Evolutionary conservation across 108 stramenopile genomes (phyloP).

Genomic region (Aurantiochytrium sp.): DNA sequence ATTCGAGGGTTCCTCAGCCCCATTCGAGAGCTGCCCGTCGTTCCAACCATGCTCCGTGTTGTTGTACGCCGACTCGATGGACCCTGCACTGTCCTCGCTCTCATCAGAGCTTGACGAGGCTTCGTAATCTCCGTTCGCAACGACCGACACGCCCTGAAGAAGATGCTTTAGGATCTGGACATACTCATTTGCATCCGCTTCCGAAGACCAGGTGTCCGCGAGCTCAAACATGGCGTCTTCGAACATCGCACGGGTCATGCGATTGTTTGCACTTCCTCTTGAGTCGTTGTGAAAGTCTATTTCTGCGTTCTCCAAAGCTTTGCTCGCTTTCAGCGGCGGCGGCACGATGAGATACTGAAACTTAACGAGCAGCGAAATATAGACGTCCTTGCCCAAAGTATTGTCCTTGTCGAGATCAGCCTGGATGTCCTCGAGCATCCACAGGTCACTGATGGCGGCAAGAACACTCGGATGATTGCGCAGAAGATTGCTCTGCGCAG

Average conservation of each 20-base stretch:
- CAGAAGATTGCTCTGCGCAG: neutral
- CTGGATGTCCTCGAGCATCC: slow-evolving; percentile 7
- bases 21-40: too few relatives aligned
- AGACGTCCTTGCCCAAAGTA: neutral
- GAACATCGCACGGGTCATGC: neutral
- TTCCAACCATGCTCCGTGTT: too few relatives aligned
- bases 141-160: neutral
- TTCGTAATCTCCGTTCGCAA: too few relatives aligned
- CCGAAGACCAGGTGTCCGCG: neutral
- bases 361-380: neutral
- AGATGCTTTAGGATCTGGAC: neutral
- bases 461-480: neutral
- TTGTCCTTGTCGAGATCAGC: neutral
- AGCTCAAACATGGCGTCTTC: neutral
- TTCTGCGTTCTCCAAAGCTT: neutral
- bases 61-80: too few relatives aligned
- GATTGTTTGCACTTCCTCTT: neutral
- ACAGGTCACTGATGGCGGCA: neutral
- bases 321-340: neutral
- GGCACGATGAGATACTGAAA: slow-evolving; percentile 14
- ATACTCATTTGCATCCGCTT: neutral
- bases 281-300: neutral
- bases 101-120: too few relatives aligned
- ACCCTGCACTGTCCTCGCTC: too few relatives aligned
- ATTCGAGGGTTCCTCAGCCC: too few relatives aligned